Percentiles rank a stretch among this genome's conserved stretches.
These are phyloP conservation scores for Piper betle DNA, from an alignment of 164 flowering plant species.

Conservation along the genomic window DNA sequence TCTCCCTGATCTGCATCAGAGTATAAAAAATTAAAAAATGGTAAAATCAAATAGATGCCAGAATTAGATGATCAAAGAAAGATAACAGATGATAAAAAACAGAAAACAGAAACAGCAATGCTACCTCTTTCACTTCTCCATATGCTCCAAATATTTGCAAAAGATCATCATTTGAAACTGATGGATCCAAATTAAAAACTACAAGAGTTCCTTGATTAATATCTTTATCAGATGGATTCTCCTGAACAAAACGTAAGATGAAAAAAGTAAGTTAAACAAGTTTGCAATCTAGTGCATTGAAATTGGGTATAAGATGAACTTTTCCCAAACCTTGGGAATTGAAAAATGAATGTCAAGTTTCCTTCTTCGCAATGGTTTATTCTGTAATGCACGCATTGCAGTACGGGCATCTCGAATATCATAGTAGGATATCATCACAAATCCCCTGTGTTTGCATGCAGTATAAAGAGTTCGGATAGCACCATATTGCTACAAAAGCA, in stretches of 20 bases:
- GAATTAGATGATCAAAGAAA: neutral
- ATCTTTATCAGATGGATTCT: conserved; percentile 96
- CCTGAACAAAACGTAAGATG: conserved; percentile 29
- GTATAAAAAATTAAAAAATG: neutral
- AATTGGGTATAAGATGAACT: neutral
- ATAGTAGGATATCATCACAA: conserved; percentile 98
- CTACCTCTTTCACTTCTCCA: conserved; percentile 96
- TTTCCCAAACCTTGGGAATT: conserved; percentile 70
- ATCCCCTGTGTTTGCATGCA: conserved; percentile 96
- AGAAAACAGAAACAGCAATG: conserved; percentile 3
- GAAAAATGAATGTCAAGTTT: conserved; percentile 99
- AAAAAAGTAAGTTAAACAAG: too few species aligned
- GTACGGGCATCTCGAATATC: conserved; percentile 94
- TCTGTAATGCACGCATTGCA: conserved; percentile 93
- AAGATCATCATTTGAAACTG: conserved; percentile 87
- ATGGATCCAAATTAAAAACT: conserved; percentile 86
- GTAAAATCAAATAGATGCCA: neutral
- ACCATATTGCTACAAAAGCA: conserved; percentile 77
- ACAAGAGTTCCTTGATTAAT: conserved; percentile 94
- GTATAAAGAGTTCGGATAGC: conserved; percentile 91
- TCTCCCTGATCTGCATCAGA: conserved; percentile 73
- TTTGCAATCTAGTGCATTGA: neutral
- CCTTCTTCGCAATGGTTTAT: conserved; percentile 85
- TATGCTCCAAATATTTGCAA: conserved; percentile 80
- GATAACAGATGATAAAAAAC: conserved; percentile 1